A percentile compares a stretch with the other conserved stretches of the same genome.
These are phyloP conservation scores for Cicer judaicum DNA, from an alignment of 306 rosid species.

Conservation along the genomic window DNA sequence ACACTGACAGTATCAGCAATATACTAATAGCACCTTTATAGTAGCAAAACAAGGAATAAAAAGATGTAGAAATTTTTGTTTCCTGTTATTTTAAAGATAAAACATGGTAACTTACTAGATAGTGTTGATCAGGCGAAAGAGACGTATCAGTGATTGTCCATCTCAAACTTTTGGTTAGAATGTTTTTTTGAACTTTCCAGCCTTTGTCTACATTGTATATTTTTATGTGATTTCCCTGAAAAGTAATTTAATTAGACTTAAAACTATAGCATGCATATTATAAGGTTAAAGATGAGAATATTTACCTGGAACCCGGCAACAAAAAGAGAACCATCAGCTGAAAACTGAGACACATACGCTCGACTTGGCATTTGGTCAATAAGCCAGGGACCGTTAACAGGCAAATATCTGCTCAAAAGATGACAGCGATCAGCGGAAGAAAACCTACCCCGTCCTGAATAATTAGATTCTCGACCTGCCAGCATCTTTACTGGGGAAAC, in stretches of 20 bases:
- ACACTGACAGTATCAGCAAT: constrained; percentile 1
- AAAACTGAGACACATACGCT: constrained; percentile 92
- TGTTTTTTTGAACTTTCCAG: constrained; percentile 93
- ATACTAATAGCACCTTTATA: constrained; percentile 4
- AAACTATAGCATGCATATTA: constrained; percentile 27
- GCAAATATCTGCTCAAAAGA: constrained; percentile 85
- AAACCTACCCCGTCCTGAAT: constrained; percentile 87
- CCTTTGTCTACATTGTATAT: constrained; percentile 83
- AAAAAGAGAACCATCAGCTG: constrained; percentile 88
- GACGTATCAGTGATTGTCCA: constrained; percentile 97
- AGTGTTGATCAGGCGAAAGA: constrained; percentile 76
- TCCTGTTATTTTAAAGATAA: constrained; percentile 19
- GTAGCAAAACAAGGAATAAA: constrained; percentile 21
- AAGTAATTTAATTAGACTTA: constrained; percentile 25
- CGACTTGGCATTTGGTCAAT: constrained; percentile 75
- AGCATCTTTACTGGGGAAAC: constrained; percentile 91
- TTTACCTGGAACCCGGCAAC: constrained; percentile 90
- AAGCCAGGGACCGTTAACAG: constrained; percentile 87
- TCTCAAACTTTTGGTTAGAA: constrained; percentile 74
- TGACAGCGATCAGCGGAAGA: constrained; percentile 90
- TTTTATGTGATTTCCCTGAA: constrained; percentile 80
- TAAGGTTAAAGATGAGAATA: constrained; percentile 18
- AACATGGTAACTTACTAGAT: constrained; percentile 64
- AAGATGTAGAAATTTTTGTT: neutral
- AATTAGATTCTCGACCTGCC: constrained; percentile 85